Conservation (phyloP, 1,139 yeast genomes). For the Taphrina communis region DNA sequence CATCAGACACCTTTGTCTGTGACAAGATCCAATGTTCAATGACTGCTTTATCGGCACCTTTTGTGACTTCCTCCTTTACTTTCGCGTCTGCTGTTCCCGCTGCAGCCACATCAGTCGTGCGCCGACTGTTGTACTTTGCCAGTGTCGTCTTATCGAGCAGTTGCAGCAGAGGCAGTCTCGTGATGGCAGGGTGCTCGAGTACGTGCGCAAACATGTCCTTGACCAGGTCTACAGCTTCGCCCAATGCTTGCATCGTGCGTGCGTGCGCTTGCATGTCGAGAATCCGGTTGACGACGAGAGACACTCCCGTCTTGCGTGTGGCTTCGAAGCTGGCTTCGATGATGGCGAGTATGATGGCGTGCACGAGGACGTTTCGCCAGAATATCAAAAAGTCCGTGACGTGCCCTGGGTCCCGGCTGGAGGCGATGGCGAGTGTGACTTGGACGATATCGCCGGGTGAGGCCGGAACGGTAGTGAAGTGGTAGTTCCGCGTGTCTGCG, state of each 20-base stretch:
- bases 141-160: conserved; percentile 12
- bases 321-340: conserved; percentile 20
- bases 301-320: neutral
- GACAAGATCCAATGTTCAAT: conserved; percentile 19
- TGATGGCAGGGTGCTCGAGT: conserved; percentile 11
- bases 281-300: conserved; percentile 5
- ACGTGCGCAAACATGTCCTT: neutral
- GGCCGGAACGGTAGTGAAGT: neutral
- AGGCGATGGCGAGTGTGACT: neutral
- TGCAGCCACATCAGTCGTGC: neutral
- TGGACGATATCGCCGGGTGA: neutral
- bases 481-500: neutral
- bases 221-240: neutral
- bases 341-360: conserved; percentile 13
- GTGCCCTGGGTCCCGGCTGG: too few species aligned
- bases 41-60: neutral
- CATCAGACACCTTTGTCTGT: conserved; percentile 12
- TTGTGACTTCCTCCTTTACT: neutral
- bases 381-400: neutral
- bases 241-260: neutral
- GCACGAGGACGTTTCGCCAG: conserved; percentile 1
- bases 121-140: neutral
- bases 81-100: neutral
- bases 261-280: conserved; percentile 1
- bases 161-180: neutral